phyloP scores from a whole-genome alignment of 345 rosid genomes.

The Bruguiera sexangula region DNA sequence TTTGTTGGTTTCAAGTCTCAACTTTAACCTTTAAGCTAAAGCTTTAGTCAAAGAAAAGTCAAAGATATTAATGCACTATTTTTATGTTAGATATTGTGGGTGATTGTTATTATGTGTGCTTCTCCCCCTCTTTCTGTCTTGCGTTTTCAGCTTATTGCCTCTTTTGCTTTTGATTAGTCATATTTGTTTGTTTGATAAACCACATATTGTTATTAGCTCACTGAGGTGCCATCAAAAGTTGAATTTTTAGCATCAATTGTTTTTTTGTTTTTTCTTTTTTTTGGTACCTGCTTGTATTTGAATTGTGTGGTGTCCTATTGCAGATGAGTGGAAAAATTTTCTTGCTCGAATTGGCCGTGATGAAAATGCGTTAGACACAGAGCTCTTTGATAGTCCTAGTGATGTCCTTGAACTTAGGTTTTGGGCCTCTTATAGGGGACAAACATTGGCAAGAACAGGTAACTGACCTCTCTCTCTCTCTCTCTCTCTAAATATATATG shows the following conservation, averaged over 20 bases:
- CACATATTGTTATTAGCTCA: not conserved
- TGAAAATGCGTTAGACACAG: slow-evolving; percentile 77
- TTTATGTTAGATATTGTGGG: no score
- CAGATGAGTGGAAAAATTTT: slow-evolving; percentile 98
- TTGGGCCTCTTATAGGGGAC: slow-evolving; percentile 99
- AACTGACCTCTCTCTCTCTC: slow-evolving; percentile 4
- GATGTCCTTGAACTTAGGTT: slow-evolving; percentile 93
- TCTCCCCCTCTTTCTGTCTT: no score
- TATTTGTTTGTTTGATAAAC: not conserved
- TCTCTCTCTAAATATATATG: not conserved
- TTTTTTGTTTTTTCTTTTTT: slow-evolving; percentile 3
- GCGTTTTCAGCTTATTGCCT: no score
- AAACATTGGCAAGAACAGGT: slow-evolving; percentile 97
- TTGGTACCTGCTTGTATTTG: not conserved
- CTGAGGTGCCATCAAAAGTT: not conserved
- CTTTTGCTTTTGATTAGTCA: not conserved
- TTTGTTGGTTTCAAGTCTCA: no score
- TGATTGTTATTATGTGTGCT: no score
- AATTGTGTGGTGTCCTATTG: slow-evolving; percentile 20
- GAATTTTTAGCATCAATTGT: not conserved
- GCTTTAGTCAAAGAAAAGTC: no score
- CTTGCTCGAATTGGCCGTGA: slow-evolving; percentile 97
- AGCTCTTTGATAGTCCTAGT: slow-evolving; percentile 57
- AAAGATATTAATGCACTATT: no score
- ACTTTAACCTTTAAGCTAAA: no score